Base-by-base conservation (phyloP, 2,329 filamentous ascomycete species). In the Byssothecium circinans region DNA sequence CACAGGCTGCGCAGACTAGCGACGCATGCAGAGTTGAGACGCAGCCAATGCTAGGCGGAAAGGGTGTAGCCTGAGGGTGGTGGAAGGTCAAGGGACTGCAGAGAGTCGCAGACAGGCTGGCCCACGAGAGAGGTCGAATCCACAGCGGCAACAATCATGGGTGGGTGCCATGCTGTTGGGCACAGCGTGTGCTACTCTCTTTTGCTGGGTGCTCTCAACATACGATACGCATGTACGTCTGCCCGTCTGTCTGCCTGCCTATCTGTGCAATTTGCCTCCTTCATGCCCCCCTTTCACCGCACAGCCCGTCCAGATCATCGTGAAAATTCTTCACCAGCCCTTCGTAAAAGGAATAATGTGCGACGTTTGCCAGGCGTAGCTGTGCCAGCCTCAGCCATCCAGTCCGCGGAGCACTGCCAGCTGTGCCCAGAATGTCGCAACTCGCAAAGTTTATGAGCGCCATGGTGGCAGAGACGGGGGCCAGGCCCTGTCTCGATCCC, bases 401-500 rank as follows among this genome's bases (percentile, higher is more conserved):
- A 14, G 15, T 12, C 23, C 23, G 23, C 62, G 50, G 50, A 43
- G 36, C 44, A 30, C 18, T 17, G 45, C 23, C 10, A 25, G 6
- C 10, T 6, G 6, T 25, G 29, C 14, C 29, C 14, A n/a, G n/a
- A n/a, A n/a, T n/a, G 29, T 32, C 29, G 34, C 62, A 62, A 39
- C 32, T 37, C 22, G 42, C 40, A 42, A 45, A 37, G 25, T 37
- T 41, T 41, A 42, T 52, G 36, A 43, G 45, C 42, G 49, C 36
- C 36, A 43, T 22, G 34, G 32, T 43, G 47, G 23, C 39, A 19
- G 39, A 41, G 18, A 32, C 27, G 18, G 40, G 34, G 47, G 39
- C 52, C 50, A 50, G 47, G 25, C 48, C n/a, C 36, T 47, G 49
- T 54, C 53, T 45, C 41, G 15, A 42, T 34, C 29, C 30, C 17